These are phyloP conservation scores for Pulveroboletus sp. DNA, from an alignment of 768 basidiomycete genomes.

Conservation along the genomic window DNA sequence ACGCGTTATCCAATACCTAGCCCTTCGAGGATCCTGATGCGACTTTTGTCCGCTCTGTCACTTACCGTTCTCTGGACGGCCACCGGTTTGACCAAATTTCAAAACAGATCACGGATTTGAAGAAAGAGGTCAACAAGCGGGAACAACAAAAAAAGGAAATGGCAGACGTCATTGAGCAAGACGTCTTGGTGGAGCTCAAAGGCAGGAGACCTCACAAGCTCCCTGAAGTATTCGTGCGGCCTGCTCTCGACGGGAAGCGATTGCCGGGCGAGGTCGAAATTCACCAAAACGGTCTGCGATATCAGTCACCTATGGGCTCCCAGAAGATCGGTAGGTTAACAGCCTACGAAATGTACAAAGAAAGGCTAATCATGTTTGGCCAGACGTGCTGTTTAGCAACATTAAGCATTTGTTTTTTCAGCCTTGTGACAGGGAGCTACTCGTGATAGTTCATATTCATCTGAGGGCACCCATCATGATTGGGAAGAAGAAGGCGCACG, in stretches of 20 bases:
- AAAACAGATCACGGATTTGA: conserved; percentile 90
- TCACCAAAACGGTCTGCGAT: conserved; percentile 94
- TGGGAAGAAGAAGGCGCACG: conserved; percentile 96
- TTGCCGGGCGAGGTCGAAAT: conserved; percentile 98
- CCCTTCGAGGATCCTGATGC: conserved; percentile 96
- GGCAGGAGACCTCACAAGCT: conserved; percentile 82
- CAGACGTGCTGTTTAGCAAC: conserved; percentile 93
- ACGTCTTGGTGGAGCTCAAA: conserved; percentile 80
- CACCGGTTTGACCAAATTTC: conserved; percentile 85
- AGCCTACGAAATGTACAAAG: background rate
- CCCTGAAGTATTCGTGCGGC: conserved; percentile 89
- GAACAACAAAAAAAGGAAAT: conserved; percentile 98
- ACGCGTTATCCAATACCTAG: conserved; percentile 32
- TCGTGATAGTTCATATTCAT: conserved; percentile 92
- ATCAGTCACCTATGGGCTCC: conserved; percentile 78
- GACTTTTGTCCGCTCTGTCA: conserved; percentile 92
- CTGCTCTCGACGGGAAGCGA: conserved; percentile 91
- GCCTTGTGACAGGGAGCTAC: conserved; percentile 92
- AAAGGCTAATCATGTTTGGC: conserved; percentile 3
- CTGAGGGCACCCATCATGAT: conserved; percentile 96
- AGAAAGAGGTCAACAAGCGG: conserved; percentile 95
- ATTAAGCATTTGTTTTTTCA: conserved; percentile 99
- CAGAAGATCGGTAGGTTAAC: conserved; percentile 79
- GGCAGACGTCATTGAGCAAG: conserved; percentile 98
- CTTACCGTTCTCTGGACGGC: conserved; percentile 86